Evolutionary conservation across 78 protist species (phyloP), one percentile per base, ranked within the genome.

Genomic region (Thecamonas trahens): DNA sequence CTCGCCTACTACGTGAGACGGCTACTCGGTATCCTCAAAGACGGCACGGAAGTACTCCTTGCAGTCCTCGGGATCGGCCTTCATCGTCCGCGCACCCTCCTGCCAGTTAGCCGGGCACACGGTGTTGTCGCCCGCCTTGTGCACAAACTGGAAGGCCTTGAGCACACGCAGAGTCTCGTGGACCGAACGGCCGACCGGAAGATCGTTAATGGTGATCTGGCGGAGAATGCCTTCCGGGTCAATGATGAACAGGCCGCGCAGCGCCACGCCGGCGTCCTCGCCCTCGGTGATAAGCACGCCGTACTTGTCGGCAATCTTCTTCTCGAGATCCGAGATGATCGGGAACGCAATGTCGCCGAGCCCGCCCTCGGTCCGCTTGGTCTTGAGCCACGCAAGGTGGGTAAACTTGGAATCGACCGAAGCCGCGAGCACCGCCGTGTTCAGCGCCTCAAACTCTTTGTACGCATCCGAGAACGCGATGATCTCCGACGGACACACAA

Each of bases 111-210:
- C 72, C 13, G 88, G 88, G 67, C 80, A 67, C 13, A 77, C 88
- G 22, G 59, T 60, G 38, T 79, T 83, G 61, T 77, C 31, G 31
- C 15, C 62, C 26, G 61, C 88, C n/a, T n/a, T 0, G 69, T 31
- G n/a, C n/a, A n/a, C n/a, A 59, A 20, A 77, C 68, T 85, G 82
- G 57, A 82, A 77, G 26, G 81, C 84, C 73, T 88, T 63, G 34
- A 89, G 69, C 6, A 83, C 60, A 34, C 96, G 76, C 40, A 86
- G 72, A 34, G 80, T 70, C 80, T 92, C 96, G 45, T 92, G 93
- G 13, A 86, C 90, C 39, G 37, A 52, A 52, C 95, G 66, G 11
- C 95, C 93, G 39, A 91, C 91, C 29, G 95, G 95, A 32, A 82
- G 85, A 54, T 88, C 95, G 72, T 85, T 86, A 72, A 89, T 29